Evolutionary conservation across 257 asterid species (phyloP).

Genomic region (Galeopsis tetrahit): DNA sequence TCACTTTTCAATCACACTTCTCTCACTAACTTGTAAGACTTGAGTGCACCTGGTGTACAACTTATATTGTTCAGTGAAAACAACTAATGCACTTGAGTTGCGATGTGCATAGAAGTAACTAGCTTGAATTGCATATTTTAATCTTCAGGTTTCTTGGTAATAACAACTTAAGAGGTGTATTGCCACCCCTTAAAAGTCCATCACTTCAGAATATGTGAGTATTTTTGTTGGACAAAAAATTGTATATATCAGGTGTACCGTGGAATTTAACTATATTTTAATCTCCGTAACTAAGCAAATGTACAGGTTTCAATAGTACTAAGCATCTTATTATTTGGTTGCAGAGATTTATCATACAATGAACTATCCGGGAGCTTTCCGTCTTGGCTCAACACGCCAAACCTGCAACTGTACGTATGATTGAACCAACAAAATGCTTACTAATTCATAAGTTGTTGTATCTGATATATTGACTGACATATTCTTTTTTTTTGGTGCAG

Average conservation of each 20-base stretch:
- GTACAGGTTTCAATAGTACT: background rate
- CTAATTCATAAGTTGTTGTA: background rate
- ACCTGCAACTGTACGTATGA: slow-evolving; percentile 65
- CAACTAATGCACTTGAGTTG: no score
- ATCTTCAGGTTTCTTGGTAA: slow-evolving; percentile 81
- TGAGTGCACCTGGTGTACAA: background rate
- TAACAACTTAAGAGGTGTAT: slow-evolving; percentile 61
- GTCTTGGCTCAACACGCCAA: slow-evolving; percentile 56
- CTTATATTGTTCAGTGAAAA: no score
- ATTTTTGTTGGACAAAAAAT: background rate
- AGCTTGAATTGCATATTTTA: background rate
- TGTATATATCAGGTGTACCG: background rate
- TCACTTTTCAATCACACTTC: slow-evolving; percentile 56
- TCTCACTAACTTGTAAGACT: slow-evolving; percentile 57
- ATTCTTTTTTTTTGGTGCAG: slow-evolving; percentile 30
- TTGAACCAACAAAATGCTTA: background rate
- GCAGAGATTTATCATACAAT: slow-evolving; percentile 85
- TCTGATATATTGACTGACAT: background rate
- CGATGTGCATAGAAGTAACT: no score
- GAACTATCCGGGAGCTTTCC: slow-evolving; percentile 73
- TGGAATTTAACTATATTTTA: no score
- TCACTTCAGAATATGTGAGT: slow-evolving; percentile 62
- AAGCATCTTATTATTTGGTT: slow-evolving; percentile 23
- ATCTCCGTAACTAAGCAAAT: background rate
- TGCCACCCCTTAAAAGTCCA: slow-evolving; percentile 53